A percentile compares a stretch with the other conserved stretches of the same genome.
Evolutionary conservation across 148 eudicot species (phyloP).

Genomic region (Rhododendron ovatum): DNA sequence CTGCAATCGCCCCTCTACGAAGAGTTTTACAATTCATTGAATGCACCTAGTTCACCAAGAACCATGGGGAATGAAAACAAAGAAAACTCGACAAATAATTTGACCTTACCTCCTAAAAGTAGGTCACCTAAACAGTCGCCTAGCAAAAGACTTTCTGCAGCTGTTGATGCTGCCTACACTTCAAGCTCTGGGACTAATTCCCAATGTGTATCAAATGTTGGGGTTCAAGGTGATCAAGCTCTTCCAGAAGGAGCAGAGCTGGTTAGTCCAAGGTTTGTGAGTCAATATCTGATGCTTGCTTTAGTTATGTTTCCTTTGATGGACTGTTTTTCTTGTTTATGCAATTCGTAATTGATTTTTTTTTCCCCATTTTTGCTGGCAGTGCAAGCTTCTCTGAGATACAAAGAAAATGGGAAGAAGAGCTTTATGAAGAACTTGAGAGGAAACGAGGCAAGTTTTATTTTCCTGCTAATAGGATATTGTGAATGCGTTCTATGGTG

Average conservation of each 20-base stretch:
- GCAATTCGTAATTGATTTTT: background rate
- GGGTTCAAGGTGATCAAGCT: conserved; percentile 31
- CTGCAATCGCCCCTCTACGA: conserved; percentile 59
- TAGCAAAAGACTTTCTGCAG: conserved; percentile 52
- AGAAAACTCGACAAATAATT: conserved; percentile 32
- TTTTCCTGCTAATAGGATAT: conserved; percentile 22
- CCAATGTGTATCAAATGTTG: conserved; percentile 30
- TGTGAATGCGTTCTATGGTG: background rate
- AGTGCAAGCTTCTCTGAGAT: conserved; percentile 61
- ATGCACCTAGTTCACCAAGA: conserved; percentile 40
- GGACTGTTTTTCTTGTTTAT: background rate
- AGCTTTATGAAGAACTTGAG: conserved; percentile 72
- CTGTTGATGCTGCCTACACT: conserved; percentile 37
- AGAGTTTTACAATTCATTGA: conserved; percentile 62
- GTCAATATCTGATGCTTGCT: conserved; percentile 3
- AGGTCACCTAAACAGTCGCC: conserved; percentile 53
- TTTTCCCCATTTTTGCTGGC: background rate
- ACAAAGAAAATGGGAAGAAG: conserved; percentile 71
- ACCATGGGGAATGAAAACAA: conserved; percentile 32
- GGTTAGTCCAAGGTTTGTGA: conserved; percentile 46
- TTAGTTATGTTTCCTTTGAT: conserved; percentile 7
- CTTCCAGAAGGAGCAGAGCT: conserved; percentile 29
- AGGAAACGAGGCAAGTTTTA: conserved; percentile 62
- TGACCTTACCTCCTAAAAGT: conserved; percentile 49
- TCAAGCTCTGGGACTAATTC: conserved; percentile 37